Evolutionary conservation across 129 eudicot genomes (phyloP), one percentile per base, ranked within the genome.

Genomic region (Centella asiatica): DNA sequence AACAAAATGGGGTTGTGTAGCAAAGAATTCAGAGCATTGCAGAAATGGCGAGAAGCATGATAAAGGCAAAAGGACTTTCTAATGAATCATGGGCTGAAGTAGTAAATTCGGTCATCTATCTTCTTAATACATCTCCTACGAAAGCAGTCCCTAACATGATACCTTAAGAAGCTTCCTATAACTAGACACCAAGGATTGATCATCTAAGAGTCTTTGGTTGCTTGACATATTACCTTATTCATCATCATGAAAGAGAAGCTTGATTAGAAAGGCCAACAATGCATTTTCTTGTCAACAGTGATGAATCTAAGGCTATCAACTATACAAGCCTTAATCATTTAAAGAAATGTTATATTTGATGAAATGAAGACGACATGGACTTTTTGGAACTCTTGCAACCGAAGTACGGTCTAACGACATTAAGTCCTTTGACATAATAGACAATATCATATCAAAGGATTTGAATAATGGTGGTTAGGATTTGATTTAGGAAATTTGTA

Each of bases 181-280:
- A 58, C 13, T 14, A 25, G 8, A 58, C 32, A 34, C 31, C 47
- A 6, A 23, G 33, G 32, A 28, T 58, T 18, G 10, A 28, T 58
- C 15, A n/a, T 23, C 33, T 58, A 13, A 58, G 33, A 34, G 64
- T 58, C 14, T 58, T 58, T 58, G 64, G 64, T 1, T 58, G 47
- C 42, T 0, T 58, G 5, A 18, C 44, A 6, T 58, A 58, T 34
- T 13, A 26, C 6, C 14, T 58, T 0, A 58, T 32, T 13, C 36
- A 58, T 58, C 19, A 23, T 19, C 11, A 34, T 14, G 64, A 58
- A 4, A 47, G 25, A 19, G 22, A 47, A 47, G 0, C 2, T 47
- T 19, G 12, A 42, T 10, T 15, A 47, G 13, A 47, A 47, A 47
- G 52, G 52, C 6, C 2, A 47, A 1, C n/a, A 47, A 47, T 47